Evolutionary conservation across 257 asterid species (phyloP).

Genomic region (Fraxinus excelsior): DNA sequence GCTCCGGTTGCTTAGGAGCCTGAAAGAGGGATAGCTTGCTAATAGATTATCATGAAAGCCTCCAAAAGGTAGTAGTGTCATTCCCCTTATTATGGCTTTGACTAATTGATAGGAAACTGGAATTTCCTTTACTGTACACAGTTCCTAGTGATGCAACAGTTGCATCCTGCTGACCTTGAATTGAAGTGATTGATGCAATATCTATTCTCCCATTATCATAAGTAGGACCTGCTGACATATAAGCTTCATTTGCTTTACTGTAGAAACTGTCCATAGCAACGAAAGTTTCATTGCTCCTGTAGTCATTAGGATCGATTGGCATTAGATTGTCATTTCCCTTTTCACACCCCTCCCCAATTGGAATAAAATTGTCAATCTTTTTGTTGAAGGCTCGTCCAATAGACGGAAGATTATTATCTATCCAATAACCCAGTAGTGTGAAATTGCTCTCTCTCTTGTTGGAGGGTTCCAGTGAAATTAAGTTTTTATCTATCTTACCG

Average conservation of each 20-base stretch:
- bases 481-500: conserved; percentile 28
- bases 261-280: conserved; percentile 35
- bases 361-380: conserved; percentile 28
- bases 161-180: conserved; percentile 35
- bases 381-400: conserved; percentile 42
- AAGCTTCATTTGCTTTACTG: conserved; percentile 35
- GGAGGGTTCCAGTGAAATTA: conserved; percentile 44
- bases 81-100: conserved; percentile 39
- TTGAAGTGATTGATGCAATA: conserved; percentile 17
- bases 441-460: conserved; percentile 29
- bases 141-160: conserved; percentile 32
- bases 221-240: conserved; percentile 31
- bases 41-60: conserved; percentile 40
- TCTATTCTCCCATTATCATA: conserved; percentile 35
- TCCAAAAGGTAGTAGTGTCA: conserved; percentile 53
- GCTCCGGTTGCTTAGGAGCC: conserved; percentile 41
- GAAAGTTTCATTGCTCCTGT: conserved; percentile 40
- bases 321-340: conserved; percentile 36
- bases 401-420: conserved; percentile 32
- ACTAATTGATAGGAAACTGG: conserved; percentile 42
- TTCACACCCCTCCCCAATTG: conserved; percentile 35
- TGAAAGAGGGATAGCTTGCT: conserved; percentile 38
- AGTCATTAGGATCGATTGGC: conserved; percentile 35
- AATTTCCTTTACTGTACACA: conserved; percentile 38
- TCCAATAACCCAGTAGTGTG: conserved; percentile 39